Conservation (phyloP, 148 eudicot species). For the Chenopodium suecicum region DNA sequence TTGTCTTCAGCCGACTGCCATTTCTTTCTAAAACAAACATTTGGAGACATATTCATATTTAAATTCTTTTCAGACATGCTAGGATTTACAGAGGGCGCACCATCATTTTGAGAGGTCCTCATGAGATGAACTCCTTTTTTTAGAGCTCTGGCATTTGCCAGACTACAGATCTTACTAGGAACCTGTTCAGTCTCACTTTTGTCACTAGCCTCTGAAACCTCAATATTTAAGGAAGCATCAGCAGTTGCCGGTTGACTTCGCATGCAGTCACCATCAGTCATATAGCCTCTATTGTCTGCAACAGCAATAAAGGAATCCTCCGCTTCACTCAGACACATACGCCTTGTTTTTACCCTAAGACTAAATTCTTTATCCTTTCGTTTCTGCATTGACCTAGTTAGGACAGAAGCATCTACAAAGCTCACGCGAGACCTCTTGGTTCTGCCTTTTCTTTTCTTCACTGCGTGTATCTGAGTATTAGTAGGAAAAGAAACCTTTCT, state of each 20-base stretch:
- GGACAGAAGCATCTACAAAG: conserved; percentile 23
- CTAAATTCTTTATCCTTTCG: conserved; percentile 20
- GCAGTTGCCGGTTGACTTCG: conserved; percentile 7
- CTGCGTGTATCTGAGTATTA: conserved; percentile 12
- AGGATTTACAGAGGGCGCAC: conserved; percentile 4
- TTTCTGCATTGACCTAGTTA: conserved; percentile 28
- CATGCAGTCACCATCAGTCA: conserved; percentile 14
- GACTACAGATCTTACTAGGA: conserved; percentile 15
- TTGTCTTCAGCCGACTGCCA: conserved; percentile 25
- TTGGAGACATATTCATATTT: conserved; percentile 21
- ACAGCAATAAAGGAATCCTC: conserved; percentile 21
- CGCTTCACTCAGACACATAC: conserved; percentile 31
- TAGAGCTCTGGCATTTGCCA: conserved; percentile 13
- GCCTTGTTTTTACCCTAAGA: conserved; percentile 31
- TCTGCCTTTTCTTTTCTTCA: conserved; percentile 22
- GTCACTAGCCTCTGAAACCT: conserved; percentile 5
- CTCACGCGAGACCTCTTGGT: conserved; percentile 17
- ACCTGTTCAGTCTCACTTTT: conserved; percentile 13
- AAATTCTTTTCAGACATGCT: conserved; percentile 9
- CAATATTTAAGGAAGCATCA: conserved; percentile 8
- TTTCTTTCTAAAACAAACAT: conserved; percentile 25
- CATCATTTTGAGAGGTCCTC: conserved; percentile 2
- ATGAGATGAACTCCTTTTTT: neutral
- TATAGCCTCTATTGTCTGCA: conserved; percentile 2
- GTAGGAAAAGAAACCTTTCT: conserved; percentile 15